phyloP scores from a whole-genome alignment of 2,329 filamentous ascomycete genomes.

The Fusarium abutilonis region DNA sequence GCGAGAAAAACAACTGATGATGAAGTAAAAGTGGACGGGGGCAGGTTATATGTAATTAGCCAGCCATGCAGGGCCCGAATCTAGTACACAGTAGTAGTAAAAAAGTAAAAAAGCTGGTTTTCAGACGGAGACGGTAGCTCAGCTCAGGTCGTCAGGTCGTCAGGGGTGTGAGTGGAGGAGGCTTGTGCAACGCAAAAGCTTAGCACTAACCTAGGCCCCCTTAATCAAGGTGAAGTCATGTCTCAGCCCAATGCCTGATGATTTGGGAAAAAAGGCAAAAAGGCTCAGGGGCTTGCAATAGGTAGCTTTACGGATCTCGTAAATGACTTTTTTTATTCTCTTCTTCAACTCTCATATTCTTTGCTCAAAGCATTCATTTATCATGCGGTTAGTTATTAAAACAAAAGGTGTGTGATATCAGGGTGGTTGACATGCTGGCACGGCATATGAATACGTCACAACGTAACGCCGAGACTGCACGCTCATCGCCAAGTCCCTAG shows the following conservation, averaged over 20 bases:
- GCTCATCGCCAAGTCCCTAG: constrained; percentile 42
- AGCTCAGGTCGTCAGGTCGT: constrained; percentile 28
- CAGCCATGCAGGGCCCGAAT: not conserved
- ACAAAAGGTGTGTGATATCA: constrained; percentile 14
- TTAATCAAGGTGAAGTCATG: constrained; percentile 45
- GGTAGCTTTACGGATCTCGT: no score
- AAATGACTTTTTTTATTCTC: not conserved
- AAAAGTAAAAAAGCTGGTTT: constrained; percentile 34
- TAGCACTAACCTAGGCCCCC: constrained; percentile 29
- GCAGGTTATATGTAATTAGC: constrained; percentile 36
- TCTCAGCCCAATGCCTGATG: constrained; percentile 41
- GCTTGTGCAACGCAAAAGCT: constrained; percentile 25
- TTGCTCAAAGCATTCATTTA: not conserved
- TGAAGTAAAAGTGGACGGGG: not conserved
- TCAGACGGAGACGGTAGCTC: constrained; percentile 23
- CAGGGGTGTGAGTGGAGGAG: constrained; percentile 32
- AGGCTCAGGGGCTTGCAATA: not conserved
- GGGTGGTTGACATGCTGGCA: constrained; percentile 23
- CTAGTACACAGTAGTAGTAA: not conserved
- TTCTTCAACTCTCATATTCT: not conserved
- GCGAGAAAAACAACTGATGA: constrained; percentile 2
- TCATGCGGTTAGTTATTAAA: not conserved
- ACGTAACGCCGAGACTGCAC: constrained; percentile 24
- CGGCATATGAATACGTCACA: constrained; percentile 40
- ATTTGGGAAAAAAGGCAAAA: not conserved